These are phyloP conservation scores for Mucor velutinosus DNA, from an alignment of 371 early-diverging fungal genomes.

Conservation along the genomic window DNA sequence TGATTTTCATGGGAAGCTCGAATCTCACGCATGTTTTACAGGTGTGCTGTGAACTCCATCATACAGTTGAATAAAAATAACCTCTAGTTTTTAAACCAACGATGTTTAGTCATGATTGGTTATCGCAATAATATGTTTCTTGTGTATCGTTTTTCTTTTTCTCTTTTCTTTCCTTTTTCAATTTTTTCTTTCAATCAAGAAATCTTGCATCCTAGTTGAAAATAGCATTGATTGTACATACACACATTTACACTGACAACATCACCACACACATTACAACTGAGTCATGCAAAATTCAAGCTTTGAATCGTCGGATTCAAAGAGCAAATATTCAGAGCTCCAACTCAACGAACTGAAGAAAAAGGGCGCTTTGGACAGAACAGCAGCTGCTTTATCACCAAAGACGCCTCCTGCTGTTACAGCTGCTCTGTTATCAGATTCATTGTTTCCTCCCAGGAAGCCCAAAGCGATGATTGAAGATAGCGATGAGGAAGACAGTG, in stretches of 20 bases:
- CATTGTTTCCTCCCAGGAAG: constrained; percentile 29
- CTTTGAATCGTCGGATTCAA: constrained; percentile 2
- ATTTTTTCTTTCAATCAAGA: constrained; percentile 3
- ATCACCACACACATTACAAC: not conserved
- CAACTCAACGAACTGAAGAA: constrained; percentile 13
- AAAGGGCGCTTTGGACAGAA: not conserved
- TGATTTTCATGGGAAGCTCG: not conserved
- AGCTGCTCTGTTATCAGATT: constrained; percentile 34
- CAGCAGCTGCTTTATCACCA: constrained; percentile 20
- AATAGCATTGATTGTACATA: not conserved
- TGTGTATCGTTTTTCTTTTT: not conserved
- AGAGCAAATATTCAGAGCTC: constrained; percentile 7
- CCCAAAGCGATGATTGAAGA: constrained; percentile 24
- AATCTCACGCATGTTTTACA: not conserved
- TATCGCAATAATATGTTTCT: not conserved
- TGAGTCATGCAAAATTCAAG: constrained; percentile 18
- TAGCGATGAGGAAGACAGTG: constrained; percentile 33
- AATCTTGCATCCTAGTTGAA: not conserved
- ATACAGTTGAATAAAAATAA: constrained; percentile 3
- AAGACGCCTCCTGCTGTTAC: constrained; percentile 32
- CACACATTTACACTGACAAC: not conserved
- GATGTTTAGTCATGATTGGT: constrained; percentile 1
- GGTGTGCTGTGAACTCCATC: constrained; percentile 30
- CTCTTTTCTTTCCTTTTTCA: constrained; percentile 2
- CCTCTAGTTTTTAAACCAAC: not conserved